Evolutionary conservation across 1,139 yeast genomes (phyloP), one percentile per base, ranked within the genome.

Genomic region (Nakaseomyces kungkrabaensis): DNA sequence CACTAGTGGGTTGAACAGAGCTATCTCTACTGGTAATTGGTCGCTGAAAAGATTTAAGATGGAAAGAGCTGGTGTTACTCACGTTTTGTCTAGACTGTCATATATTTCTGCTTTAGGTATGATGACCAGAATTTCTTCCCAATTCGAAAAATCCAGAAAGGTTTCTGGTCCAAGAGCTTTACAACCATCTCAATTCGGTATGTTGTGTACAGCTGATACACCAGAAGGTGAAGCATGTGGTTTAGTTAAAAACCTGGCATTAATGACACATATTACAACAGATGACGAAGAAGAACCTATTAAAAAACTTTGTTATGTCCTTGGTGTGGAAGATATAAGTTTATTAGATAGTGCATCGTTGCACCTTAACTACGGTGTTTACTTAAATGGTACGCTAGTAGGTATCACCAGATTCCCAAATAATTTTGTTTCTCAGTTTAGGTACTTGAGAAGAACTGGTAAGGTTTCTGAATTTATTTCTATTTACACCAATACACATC

Each of bases 201-300:
- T 92, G 97, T 75, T 92, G 55, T 92, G 99, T 76, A 89, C 98
- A 6, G 87, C 97, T 0, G 99, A 92, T 77, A 92, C 99, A 0
- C 99, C 99, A 3, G 99, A 92, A 77, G 99, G 99, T 75, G 99
- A 94, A 68, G 98, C 99, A 1, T 92, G 99, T 80, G 99, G 99
- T 62, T 77, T 92, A 67, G 98, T 92, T 36, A 92, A 92, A 69
- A 92, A 92, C 65, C 74, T 92, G 67, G 98, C 98, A 1, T 76
- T 92, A 50, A 92, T 92, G 99, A 92, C 99, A 13, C 99, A 92
- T 70, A 94, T 92, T 62, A 92, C 99, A 8, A 90, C 98, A 3
- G 99, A 92, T 68, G 97, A 88, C 60, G 99, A 92, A 68, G 97
- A 92, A 65, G 85, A 76, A 17, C 97, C 98, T 11, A 80, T 92